phyloP scores from a whole-genome alignment of 169 alveolate genomes.

The Cryptosporidium meleagridis region DNA sequence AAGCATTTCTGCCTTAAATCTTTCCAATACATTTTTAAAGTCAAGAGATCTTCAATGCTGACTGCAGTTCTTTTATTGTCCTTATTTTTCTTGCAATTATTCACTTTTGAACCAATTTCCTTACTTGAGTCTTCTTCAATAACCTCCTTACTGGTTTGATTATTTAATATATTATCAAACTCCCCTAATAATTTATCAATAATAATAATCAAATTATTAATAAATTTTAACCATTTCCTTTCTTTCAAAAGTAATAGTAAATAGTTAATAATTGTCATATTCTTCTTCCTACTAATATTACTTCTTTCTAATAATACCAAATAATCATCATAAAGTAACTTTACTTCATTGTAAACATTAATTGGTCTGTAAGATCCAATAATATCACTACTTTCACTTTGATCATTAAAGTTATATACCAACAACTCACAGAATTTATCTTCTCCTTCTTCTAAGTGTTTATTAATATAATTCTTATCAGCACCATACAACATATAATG shows the following conservation, averaged over 20 bases:
- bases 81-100: background rate
- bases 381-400: conserved; percentile 92
- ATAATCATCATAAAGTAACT: conserved; percentile 29
- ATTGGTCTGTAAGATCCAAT: conserved; percentile 88
- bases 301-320: conserved; percentile 24
- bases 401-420: conserved; percentile 94
- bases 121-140: background rate
- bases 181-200: conserved; percentile 5
- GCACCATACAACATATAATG: conserved; percentile 40
- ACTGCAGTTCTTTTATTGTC: background rate
- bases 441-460: background rate
- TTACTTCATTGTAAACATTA: conserved; percentile 5
- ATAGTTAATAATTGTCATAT: conserved; percentile 1
- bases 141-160: background rate
- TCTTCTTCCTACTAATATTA: conserved; percentile 37
- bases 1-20: conserved; percentile 7
- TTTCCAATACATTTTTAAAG: conserved; percentile 13
- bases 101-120: background rate
- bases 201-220: conserved; percentile 19
- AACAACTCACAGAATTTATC: conserved; percentile 83
- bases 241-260: background rate
- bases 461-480: background rate
- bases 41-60: conserved; percentile 13
- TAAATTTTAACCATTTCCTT: conserved; percentile 13
- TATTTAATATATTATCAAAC: conserved; percentile 19